A percentile compares a stretch with the other conserved stretches of the same genome.
phyloP scores from a whole-genome alignment of 129 eudicot species.

The Flaveria trinervia region DNA sequence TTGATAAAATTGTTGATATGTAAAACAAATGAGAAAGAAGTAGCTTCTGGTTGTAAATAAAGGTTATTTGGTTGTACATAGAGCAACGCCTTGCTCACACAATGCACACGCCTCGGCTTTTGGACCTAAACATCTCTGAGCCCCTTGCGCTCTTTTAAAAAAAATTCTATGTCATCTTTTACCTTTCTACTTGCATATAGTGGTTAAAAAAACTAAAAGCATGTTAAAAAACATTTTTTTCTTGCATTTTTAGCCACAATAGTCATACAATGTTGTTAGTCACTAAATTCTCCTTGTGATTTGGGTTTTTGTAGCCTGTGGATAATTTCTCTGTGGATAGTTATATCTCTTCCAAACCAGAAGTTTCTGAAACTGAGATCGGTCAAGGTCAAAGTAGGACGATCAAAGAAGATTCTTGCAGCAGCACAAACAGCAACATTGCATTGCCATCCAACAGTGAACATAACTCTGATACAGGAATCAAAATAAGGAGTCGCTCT shows the following conservation, averaged over 20 bases:
- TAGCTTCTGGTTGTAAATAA: neutral
- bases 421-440: constrained; percentile 26
- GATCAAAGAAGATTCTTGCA: constrained; percentile 32
- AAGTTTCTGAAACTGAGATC: constrained; percentile 2
- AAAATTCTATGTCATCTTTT: neutral
- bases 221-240: neutral
- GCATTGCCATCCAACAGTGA: constrained; percentile 21
- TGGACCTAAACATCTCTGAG: too few species aligned
- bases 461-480: constrained; percentile 32
- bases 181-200: neutral
- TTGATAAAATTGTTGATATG: neutral
- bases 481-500: constrained; percentile 42
- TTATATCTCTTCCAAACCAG: constrained; percentile 1
- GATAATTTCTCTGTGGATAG: neutral
- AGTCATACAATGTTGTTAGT: neutral
- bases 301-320: neutral
- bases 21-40: neutral
- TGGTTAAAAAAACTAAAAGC: neutral
- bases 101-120: too few species aligned
- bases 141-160: too few species aligned
- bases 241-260: neutral
- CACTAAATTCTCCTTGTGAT: neutral
- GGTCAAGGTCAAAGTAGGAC: constrained; percentile 16
- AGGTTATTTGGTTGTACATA: neutral
- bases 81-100: neutral